Conservation (phyloP, 257 asterid genomes). For the Paulownia fortunei region DNA sequence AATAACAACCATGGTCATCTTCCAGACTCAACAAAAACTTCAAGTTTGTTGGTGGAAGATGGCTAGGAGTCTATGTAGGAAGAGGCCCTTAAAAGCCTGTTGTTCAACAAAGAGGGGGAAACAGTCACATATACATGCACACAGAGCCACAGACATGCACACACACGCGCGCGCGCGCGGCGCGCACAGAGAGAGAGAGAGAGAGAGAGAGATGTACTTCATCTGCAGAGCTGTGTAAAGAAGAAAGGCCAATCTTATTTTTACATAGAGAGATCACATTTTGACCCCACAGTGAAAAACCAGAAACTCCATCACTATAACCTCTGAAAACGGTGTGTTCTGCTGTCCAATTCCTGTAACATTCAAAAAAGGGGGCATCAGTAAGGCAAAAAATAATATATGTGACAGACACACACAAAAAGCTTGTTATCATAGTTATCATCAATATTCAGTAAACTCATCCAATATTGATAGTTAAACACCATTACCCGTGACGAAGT, state of each 20-base stretch:
- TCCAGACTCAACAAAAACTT: too few species aligned
- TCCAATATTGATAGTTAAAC: too few species aligned
- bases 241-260: slow-evolving; percentile 80
- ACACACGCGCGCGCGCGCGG: too few species aligned
- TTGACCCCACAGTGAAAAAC: slow-evolving; percentile 93
- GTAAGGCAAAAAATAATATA: slow-evolving; percentile 20
- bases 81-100: not conserved
- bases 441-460: not conserved
- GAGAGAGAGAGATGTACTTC: slow-evolving; percentile 58
- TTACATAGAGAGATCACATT: slow-evolving; percentile 84
- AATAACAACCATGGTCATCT: too few species aligned
- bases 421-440: not conserved
- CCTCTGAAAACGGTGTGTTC: slow-evolving; percentile 71
- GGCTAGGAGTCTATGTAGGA: not conserved
- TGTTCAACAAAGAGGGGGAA: not conserved
- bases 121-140: not conserved
- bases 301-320: slow-evolving; percentile 78
- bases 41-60: not conserved
- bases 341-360: slow-evolving; percentile 76
- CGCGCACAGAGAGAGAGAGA: too few species aligned
- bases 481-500: too few species aligned
- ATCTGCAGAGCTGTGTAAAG: slow-evolving; percentile 64
- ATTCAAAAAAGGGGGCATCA: slow-evolving; percentile 21
- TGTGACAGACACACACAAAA: not conserved
- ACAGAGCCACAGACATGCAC: not conserved